phyloP scores from a whole-genome alignment of 2,329 filamentous ascomycete genomes.

The Fusarium devonianum region DNA sequence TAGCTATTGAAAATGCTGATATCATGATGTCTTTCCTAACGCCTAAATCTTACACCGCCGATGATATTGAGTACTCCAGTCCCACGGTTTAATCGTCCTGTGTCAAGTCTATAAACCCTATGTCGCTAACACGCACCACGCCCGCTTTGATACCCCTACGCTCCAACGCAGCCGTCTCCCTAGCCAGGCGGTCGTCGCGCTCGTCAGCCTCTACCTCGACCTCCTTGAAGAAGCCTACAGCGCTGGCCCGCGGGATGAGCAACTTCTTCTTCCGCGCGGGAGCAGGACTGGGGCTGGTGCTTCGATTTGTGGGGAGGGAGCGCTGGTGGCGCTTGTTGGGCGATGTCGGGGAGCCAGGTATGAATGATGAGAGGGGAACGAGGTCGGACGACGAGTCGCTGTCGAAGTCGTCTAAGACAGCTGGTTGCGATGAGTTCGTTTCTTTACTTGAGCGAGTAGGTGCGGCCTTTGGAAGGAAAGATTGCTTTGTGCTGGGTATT shows the following conservation, averaged over 20 bases:
- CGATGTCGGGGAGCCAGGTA: constrained; percentile 11
- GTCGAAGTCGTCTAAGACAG: constrained; percentile 10
- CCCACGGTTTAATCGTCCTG: constrained; percentile 42
- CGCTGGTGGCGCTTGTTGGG: constrained; percentile 18
- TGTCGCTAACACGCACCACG: constrained; percentile 43
- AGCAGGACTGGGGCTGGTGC: constrained; percentile 22
- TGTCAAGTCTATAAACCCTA: constrained; percentile 47
- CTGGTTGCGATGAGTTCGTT: not conserved
- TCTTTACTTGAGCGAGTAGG: not conserved
- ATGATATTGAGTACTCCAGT: too few species aligned
- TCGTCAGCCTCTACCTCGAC: constrained; percentile 40
- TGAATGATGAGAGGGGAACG: constrained; percentile 23
- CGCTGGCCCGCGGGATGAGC: constrained; percentile 48
- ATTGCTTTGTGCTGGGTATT: constrained; percentile 13
- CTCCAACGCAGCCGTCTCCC: constrained; percentile 28
- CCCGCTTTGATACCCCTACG: constrained; percentile 22
- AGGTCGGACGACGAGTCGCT: constrained; percentile 32
- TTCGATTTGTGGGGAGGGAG: not conserved
- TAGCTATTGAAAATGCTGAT: constrained; percentile 3
- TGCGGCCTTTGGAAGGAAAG: constrained; percentile 1
- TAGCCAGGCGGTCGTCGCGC: constrained; percentile 35
- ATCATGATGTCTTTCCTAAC: constrained; percentile 12
- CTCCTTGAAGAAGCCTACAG: constrained; percentile 51
- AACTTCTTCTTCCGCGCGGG: constrained; percentile 48
- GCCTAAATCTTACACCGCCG: too few species aligned